Percentiles rank a stretch among this genome's conserved stretches.
Evolutionary conservation across 2,329 filamentous ascomycete species (phyloP).

Genomic region (Trichoderma semiorbis): DNA sequence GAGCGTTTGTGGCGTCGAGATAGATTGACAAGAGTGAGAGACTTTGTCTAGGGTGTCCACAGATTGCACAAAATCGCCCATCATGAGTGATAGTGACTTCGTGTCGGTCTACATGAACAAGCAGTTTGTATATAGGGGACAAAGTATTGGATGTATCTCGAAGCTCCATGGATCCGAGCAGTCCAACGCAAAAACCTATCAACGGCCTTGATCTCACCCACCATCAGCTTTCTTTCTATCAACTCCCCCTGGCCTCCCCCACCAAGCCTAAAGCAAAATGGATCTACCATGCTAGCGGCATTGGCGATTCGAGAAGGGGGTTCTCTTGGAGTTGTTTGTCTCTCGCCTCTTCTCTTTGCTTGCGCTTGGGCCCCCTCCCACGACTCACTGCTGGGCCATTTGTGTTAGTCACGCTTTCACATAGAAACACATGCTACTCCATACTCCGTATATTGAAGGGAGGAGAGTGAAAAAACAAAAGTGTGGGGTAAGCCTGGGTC

Average conservation of each 20-base stretch:
- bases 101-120: neutral
- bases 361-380: neutral
- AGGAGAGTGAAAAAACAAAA: neutral
- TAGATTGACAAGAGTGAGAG: neutral
- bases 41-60: neutral
- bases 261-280: neutral
- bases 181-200: neutral
- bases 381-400: neutral
- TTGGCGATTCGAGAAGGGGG: neutral
- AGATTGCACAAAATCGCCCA: neutral
- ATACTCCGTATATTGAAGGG: neutral
- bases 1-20: neutral
- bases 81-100: neutral
- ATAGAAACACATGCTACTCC: neutral
- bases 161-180: neutral
- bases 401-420: neutral
- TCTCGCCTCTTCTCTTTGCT: neutral
- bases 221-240: neutral
- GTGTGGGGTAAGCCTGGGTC: slow-evolving; percentile 3
- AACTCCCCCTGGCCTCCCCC: neutral
- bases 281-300: neutral
- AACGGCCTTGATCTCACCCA: neutral
- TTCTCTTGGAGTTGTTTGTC: neutral
- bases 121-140: neutral
- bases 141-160: neutral